Percentiles rank a stretch among this genome's conserved stretches.
phyloP scores from a whole-genome alignment of 371 early-diverging fungal genomes.

The Mortierella sp. region DNA sequence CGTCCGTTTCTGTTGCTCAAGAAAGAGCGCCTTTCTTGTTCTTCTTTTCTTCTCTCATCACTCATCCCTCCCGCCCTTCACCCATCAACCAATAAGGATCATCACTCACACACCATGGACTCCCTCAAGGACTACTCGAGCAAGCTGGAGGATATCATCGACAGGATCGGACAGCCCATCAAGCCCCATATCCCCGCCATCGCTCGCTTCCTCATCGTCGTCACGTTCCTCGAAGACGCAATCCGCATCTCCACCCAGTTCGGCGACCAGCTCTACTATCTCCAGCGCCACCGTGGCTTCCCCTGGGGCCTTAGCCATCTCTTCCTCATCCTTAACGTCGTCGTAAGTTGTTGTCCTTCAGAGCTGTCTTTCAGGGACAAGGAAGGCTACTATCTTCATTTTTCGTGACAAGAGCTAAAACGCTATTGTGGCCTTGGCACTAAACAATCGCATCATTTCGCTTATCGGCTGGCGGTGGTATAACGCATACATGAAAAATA shows the following conservation, averaged over 20 bases:
- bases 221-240: conserved; percentile 96
- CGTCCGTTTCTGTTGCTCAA: background rate
- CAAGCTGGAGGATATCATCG: conserved; percentile 84
- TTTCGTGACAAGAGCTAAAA: background rate
- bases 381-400: background rate
- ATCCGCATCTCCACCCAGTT: conserved; percentile 91
- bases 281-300: conserved; percentile 85
- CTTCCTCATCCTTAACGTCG: conserved; percentile 86
- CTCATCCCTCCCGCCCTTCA: background rate
- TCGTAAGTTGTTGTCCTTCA: conserved; percentile 62
- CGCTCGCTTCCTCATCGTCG: conserved; percentile 93
- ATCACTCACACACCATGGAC: conserved; percentile 40
- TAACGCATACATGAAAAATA: conserved; percentile 20
- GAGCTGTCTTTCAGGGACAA: background rate
- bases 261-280: conserved; percentile 87
- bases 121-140: conserved; percentile 56
- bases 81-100: background rate
- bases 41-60: background rate
- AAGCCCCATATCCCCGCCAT: conserved; percentile 95
- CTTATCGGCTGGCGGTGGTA: background rate
- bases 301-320: conserved; percentile 82
- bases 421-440: background rate
- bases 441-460: background rate
- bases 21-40: too few species aligned
- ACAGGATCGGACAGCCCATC: conserved; percentile 80